phyloP scores from a whole-genome alignment of 106 monocot species.

The Dendrobium officinale region DNA sequence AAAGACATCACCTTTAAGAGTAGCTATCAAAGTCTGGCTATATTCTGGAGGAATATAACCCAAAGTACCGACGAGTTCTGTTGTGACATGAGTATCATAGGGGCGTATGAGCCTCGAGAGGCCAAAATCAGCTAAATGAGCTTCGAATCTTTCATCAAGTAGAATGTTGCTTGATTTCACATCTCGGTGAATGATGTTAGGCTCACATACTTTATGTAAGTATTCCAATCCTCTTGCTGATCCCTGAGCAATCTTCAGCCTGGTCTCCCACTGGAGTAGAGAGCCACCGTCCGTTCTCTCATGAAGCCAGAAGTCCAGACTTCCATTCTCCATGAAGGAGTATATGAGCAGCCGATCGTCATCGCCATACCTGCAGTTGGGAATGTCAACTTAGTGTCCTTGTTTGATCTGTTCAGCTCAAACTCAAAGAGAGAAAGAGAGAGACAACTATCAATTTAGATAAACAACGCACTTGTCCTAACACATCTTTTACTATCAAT shows the following conservation, averaged over 20 bases:
- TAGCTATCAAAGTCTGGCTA: slow-evolving; percentile 45
- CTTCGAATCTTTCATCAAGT: slow-evolving; percentile 56
- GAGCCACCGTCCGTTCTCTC: slow-evolving; percentile 40
- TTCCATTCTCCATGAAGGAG: slow-evolving; percentile 70
- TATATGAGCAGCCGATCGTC: slow-evolving; percentile 48
- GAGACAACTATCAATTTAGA: too few species aligned
- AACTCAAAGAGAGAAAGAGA: too few species aligned
- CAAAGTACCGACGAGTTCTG: slow-evolving; percentile 59
- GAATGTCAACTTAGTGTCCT: background rate
- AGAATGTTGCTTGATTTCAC: slow-evolving; percentile 75
- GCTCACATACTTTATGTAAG: slow-evolving; percentile 52
- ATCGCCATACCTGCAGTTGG: slow-evolving; percentile 38
- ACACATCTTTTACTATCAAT: too few species aligned
- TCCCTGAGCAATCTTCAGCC: slow-evolving; percentile 53
- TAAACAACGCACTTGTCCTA: too few species aligned
- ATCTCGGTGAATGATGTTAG: slow-evolving; percentile 58
- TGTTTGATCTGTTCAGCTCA: too few species aligned
- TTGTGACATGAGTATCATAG: slow-evolving; percentile 60
- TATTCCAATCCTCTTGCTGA: slow-evolving; percentile 54
- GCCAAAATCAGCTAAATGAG: slow-evolving; percentile 64
- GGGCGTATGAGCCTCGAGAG: slow-evolving; percentile 54
- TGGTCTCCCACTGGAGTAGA: slow-evolving; percentile 32
- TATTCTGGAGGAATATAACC: slow-evolving; percentile 73
- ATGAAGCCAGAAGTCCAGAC: slow-evolving; percentile 66
- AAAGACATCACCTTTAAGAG: slow-evolving; percentile 51